Evolutionary conservation across 257 asterid genomes (phyloP).

Genomic region (Craterostigma plantagineum): DNA sequence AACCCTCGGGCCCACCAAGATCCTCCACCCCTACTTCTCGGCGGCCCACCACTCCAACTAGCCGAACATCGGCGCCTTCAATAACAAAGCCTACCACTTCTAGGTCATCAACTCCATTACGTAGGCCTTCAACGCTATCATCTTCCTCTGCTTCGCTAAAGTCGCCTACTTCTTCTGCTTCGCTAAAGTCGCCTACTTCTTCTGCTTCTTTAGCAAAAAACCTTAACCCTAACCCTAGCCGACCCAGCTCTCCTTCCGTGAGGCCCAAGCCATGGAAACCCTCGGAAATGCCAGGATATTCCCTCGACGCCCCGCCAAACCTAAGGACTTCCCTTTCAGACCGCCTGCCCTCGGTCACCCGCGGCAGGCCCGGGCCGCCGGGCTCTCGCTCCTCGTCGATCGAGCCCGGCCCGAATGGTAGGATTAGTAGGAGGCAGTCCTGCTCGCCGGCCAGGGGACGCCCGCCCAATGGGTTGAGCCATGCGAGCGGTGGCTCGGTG

Average conservation of each 20-base stretch:
- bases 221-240: constrained; percentile 31
- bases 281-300: constrained; percentile 91
- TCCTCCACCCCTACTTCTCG: constrained; percentile 85
- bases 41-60: constrained; percentile 79
- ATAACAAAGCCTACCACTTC: constrained; percentile 60
- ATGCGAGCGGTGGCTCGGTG: constrained; percentile 85
- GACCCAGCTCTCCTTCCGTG: constrained; percentile 68
- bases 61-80: constrained; percentile 37
- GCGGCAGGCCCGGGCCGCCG: constrained; percentile 96
- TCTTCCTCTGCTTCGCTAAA: constrained; percentile 29
- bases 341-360: constrained; percentile 76
- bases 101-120: constrained; percentile 78
- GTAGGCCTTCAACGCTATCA: constrained; percentile 28
- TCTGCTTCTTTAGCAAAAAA: constrained; percentile 25
- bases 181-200: no score
- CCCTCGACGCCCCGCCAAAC: constrained; percentile 90
- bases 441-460: constrained; percentile 96
- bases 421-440: constrained; percentile 82
- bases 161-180: constrained; percentile 27
- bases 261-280: constrained; percentile 91
- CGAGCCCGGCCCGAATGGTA: constrained; percentile 69
- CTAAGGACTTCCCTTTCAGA: constrained; percentile 72
- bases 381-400: constrained; percentile 72
- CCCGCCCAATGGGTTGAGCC: constrained; percentile 68
- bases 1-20: constrained; percentile 54